Evolutionary conservation across 495 filamentous ascomycete genomes (phyloP).

Genomic region (Oidiodendron maius): DNA sequence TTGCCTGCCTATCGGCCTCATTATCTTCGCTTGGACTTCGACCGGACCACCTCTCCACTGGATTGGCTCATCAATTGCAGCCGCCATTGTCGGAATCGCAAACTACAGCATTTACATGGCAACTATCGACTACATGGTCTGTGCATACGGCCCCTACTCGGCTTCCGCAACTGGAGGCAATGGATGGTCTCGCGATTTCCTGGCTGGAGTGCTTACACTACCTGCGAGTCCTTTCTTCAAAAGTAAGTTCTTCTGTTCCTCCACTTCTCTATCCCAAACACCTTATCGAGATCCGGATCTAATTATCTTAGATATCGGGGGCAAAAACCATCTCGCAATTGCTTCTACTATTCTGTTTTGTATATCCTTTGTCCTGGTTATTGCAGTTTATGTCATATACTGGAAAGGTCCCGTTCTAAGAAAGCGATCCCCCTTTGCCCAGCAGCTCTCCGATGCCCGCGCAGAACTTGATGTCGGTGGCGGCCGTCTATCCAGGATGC

Average conservation of each 20-base stretch:
- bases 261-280: neutral
- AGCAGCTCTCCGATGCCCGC: slow-evolving; percentile 54
- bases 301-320: slow-evolving; percentile 44
- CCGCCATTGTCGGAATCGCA: slow-evolving; percentile 58
- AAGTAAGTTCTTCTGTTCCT: slow-evolving; percentile 9
- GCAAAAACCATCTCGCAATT: slow-evolving; percentile 52
- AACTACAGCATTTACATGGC: slow-evolving; percentile 75
- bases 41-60: slow-evolving; percentile 58
- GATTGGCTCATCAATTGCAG: slow-evolving; percentile 55
- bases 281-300: neutral
- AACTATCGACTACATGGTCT: slow-evolving; percentile 84
- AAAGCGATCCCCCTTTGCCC: slow-evolving; percentile 66
- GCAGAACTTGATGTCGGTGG: slow-evolving; percentile 35
- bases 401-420: slow-evolving; percentile 65
- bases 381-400: slow-evolving; percentile 73
- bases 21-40: slow-evolving; percentile 64
- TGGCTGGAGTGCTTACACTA: slow-evolving; percentile 73
- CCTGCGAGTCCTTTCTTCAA: slow-evolving; percentile 65
- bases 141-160: slow-evolving; percentile 69
- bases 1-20: slow-evolving; percentile 59
- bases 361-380: slow-evolving; percentile 63
- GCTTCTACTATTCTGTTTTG: slow-evolving; percentile 68
- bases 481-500: slow-evolving; percentile 35
- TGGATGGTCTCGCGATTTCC: slow-evolving; percentile 67
- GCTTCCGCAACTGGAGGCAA: slow-evolving; percentile 75